Conservation (phyloP, 176 grass and related monocot species). For the Oryza brachyantha region DNA sequence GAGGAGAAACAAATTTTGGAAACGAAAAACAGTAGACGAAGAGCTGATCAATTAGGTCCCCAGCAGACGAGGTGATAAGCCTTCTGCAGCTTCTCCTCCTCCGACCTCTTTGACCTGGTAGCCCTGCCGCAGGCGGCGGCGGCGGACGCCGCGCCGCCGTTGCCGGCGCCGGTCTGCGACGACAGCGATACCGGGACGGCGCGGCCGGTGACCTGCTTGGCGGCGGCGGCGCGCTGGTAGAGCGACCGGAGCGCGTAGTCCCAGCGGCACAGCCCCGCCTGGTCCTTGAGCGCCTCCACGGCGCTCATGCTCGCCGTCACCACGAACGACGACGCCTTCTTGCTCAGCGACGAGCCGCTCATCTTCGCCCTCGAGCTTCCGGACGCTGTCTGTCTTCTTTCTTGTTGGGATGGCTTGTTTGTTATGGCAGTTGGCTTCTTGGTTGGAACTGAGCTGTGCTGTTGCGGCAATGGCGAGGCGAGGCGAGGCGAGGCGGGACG, state of each 20-base stretch:
- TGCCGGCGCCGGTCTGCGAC: background rate
- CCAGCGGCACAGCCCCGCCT: conserved; percentile 65
- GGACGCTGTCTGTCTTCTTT: background rate
- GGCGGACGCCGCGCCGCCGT: background rate
- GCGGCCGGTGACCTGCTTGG: conserved; percentile 23
- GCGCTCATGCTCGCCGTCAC: conserved; percentile 59
- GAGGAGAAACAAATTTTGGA: background rate
- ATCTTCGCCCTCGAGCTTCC: conserved; percentile 22
- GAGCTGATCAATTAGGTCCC: conserved; percentile 43
- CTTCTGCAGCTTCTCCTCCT: conserved; percentile 58
- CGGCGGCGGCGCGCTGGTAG: conserved; percentile 30
- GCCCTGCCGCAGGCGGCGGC: background rate
- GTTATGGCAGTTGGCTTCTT: background rate
- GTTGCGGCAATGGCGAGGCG: background rate
- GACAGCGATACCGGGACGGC: conserved; percentile 33
- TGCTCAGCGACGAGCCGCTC: conserved; percentile 26
- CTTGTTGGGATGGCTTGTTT: background rate
- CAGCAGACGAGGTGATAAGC: conserved; percentile 77
- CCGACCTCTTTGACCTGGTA: conserved; percentile 4
- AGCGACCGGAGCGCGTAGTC: conserved; percentile 56
- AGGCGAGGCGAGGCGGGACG: background rate
- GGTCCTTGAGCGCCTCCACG: conserved; percentile 77
- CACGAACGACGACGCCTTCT: conserved; percentile 48
- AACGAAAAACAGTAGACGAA: background rate
- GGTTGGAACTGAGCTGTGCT: background rate